phyloP scores from a whole-genome alignment of 1,284 basidiomycete species.

The Phellopilus nigrolimitatus region DNA sequence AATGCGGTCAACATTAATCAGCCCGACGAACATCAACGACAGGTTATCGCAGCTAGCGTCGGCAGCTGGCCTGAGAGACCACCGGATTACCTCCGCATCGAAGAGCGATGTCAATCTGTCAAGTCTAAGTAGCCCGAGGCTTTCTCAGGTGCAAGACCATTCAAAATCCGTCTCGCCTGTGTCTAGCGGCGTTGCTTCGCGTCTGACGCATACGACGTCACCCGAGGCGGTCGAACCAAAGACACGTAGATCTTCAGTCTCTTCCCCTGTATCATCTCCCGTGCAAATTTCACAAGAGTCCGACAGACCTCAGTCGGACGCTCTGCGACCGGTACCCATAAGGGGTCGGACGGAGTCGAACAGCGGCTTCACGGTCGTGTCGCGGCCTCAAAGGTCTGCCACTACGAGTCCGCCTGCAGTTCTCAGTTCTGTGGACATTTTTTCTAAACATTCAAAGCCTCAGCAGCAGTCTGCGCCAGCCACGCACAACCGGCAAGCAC shows the following conservation, averaged over 20 bases:
- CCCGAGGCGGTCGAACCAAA: conserved; percentile 3
- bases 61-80: conserved; percentile 12
- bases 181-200: conserved; percentile 11
- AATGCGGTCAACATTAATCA: conserved; percentile 9
- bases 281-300: neutral
- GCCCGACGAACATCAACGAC: conserved; percentile 24
- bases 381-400: conserved; percentile 16
- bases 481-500: conserved; percentile 51
- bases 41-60: conserved; percentile 23
- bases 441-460: conserved; percentile 1
- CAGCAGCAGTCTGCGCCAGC: conserved; percentile 29
- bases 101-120: conserved; percentile 20
- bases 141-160: neutral
- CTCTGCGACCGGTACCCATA: conserved; percentile 14
- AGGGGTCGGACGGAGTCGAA: conserved; percentile 9
- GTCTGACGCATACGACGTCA: conserved; percentile 9
- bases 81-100: conserved; percentile 10
- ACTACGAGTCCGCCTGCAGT: conserved; percentile 11
- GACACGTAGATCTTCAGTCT: neutral
- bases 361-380: conserved; percentile 17
- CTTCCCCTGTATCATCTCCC: neutral
- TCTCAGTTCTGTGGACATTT: neutral
- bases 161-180: conserved; percentile 12
- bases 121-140: neutral
- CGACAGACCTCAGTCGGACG: neutral